Base-by-base conservation (phyloP, 148 eudicot genomes). In the Hydrangea macrophylla region DNA sequence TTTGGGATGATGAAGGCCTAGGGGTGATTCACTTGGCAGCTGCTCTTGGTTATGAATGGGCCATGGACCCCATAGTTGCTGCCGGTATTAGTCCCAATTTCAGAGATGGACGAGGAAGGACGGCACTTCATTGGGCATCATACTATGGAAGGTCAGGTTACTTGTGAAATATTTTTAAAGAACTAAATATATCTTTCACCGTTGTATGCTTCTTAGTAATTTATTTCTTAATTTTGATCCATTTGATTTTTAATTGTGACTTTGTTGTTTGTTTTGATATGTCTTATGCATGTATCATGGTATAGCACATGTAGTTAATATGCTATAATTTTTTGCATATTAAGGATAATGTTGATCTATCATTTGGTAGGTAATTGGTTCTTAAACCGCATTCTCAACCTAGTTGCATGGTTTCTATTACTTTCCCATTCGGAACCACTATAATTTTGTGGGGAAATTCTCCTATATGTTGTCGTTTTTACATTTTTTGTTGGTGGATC, bases 71-170 rank as follows among this genome's bases (percentile, higher is more conserved):
- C 31, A 75, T 81, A 51, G 24, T 86, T 31, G 84, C 81, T 60
- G 86, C 89, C 25, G 89, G 96, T 31, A 78, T 84, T 55, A 79
- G 69, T 73, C 75, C 81, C 40, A 80, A 89, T 81, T 86, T 86
- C 78, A 82, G 96, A 62, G 96, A 89, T 60, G 71, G 72, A 27
- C 68, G 73, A 36, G 96, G 96, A 64, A 80, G 84, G 96, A 89
- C 96, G 22, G 87, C 92, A 2, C 96, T 89, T 72, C 96, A 86
- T 81, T 89, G 96, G 96, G 96, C 96, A 45, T 76, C 96, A 58
- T 83, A 58, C 74, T 81, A 64, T 79, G 96, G 96, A 39, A 83
- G 96, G 96, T 86, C 61, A 60, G 57, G 11, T 26, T 45, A 54
- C 32, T 17, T 24, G 51, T 59, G 27, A 22, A 37, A 39, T 42